Evolutionary conservation across 1,139 yeast genomes (phyloP).

Genomic region (Debaryomyces robertsiae): DNA sequence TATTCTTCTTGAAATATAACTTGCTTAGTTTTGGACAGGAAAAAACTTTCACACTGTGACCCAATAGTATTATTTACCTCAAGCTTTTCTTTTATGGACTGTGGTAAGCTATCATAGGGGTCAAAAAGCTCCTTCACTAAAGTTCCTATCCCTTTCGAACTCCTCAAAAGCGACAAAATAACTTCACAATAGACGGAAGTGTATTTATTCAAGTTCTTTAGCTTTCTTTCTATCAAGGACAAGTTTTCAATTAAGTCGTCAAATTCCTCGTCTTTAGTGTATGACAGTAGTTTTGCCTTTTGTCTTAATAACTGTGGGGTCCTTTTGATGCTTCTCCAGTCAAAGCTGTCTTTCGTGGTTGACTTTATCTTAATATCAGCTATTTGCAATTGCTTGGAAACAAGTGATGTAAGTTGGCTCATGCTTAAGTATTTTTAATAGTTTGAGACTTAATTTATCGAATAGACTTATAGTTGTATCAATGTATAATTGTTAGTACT

Average conservation of each 20-base stretch:
- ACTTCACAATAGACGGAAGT: constrained; percentile 18
- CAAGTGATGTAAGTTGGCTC: constrained; percentile 15
- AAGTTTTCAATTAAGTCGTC: constrained; percentile 28
- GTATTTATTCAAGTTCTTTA: constrained; percentile 25
- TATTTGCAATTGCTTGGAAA: constrained; percentile 20
- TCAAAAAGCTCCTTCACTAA: constrained; percentile 27
- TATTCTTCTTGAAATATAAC: constrained; percentile 17
- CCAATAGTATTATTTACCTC: not conserved
- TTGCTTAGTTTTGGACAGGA: constrained; percentile 12
- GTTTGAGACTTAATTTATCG: no score
- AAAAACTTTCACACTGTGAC: constrained; percentile 7
- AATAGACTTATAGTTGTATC: no score
- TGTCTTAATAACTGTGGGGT: constrained; percentile 37
- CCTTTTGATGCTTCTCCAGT: constrained; percentile 31
- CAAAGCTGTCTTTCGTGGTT: constrained; percentile 19
- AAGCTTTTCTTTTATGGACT: constrained; percentile 11
- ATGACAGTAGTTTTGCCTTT: constrained; percentile 31
- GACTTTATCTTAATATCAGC: constrained; percentile 19
- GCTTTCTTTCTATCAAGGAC: constrained; percentile 17
- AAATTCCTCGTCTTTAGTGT: constrained; percentile 43
- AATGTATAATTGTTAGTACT: no score
- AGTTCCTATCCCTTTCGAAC: constrained; percentile 22
- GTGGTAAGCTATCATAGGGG: constrained; percentile 26
- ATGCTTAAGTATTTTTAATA: no score
- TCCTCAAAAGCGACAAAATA: constrained; percentile 17